phyloP scores from a whole-genome alignment of 1,284 basidiomycete species.

The Cutaneotrichosporon cyanovorans region DNA sequence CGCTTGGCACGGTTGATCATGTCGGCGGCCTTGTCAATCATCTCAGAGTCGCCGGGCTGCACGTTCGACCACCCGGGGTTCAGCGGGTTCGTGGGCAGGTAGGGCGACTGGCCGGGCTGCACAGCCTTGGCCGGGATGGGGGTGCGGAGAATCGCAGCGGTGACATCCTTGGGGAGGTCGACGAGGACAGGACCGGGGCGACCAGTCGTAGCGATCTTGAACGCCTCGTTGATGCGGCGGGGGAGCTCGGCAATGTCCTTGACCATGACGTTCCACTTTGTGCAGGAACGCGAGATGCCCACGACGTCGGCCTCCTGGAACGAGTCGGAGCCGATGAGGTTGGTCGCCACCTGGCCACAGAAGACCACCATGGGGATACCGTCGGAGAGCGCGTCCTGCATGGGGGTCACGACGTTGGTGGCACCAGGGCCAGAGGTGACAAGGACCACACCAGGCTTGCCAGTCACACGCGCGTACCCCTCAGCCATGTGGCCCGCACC shows the following conservation, averaged over 20 bases:
- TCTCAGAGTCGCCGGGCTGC: slow-evolving; percentile 56
- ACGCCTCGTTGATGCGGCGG: slow-evolving; percentile 94
- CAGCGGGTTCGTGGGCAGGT: slow-evolving; percentile 61
- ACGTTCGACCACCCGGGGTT: slow-evolving; percentile 54
- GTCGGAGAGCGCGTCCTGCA: slow-evolving; percentile 95
- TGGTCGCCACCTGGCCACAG: slow-evolving; percentile 93
- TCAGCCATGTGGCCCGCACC: slow-evolving; percentile 99
- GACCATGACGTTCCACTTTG: slow-evolving; percentile 99
- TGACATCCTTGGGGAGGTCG: slow-evolving; percentile 95
- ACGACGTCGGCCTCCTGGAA: slow-evolving; percentile 98
- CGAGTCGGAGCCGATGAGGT: slow-evolving; percentile 93
- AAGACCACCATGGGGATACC: slow-evolving; percentile 94
- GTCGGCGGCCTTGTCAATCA: slow-evolving; percentile 74
- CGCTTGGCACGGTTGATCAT: slow-evolving; percentile 87
- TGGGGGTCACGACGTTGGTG: slow-evolving; percentile 94
- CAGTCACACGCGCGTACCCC: slow-evolving; percentile 94
- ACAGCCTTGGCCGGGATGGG: slow-evolving; percentile 82
- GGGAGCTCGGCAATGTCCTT: slow-evolving; percentile 95
- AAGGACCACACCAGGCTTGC: slow-evolving; percentile 94
- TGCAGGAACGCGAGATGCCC: slow-evolving; percentile 92
- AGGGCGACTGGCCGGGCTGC: slow-evolving; percentile 70
- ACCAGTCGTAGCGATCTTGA: slow-evolving; percentile 96
- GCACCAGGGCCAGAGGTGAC: slow-evolving; percentile 97
- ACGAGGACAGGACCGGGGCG: slow-evolving; percentile 95
- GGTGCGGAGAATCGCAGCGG: slow-evolving; percentile 78